phyloP scores from a whole-genome alignment of 805 yeast species.

The Cyberlindnera petersonii region DNA sequence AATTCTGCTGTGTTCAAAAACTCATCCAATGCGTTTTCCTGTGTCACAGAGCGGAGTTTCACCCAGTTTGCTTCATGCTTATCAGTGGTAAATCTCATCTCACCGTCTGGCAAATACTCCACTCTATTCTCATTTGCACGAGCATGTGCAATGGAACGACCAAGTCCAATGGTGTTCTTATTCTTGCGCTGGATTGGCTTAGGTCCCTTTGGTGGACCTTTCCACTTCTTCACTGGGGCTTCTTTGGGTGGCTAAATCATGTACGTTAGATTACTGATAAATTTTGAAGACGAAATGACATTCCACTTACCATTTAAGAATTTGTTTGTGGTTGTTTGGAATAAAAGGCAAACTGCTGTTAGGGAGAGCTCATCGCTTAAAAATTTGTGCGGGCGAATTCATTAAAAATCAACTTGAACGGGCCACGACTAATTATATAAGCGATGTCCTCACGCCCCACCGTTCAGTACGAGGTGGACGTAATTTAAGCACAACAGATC shows the following conservation, averaged over 20 bases:
- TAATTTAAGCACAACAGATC: too few species aligned
- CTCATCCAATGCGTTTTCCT: conserved; percentile 90
- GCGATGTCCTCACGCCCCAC: too few species aligned
- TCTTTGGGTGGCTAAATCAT: conserved; percentile 36
- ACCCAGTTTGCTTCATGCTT: conserved; percentile 87
- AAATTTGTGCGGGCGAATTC: conserved; percentile 1
- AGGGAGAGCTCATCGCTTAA: conserved; percentile 9
- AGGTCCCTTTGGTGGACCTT: conserved; percentile 81
- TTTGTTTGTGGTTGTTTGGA: background rate
- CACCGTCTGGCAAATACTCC: conserved; percentile 78
- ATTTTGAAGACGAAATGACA: background rate
- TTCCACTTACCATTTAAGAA: background rate
- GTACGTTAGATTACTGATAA: background rate
- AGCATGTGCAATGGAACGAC: conserved; percentile 75
- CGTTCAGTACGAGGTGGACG: too few species aligned
- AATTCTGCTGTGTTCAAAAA: conserved; percentile 92
- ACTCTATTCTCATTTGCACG: conserved; percentile 66
- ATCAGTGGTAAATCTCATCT: conserved; percentile 81
- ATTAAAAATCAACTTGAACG: background rate
- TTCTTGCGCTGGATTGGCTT: conserved; percentile 83
- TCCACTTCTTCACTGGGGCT: conserved; percentile 64
- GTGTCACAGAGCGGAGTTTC: conserved; percentile 88
- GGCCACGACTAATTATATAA: conserved; percentile 3
- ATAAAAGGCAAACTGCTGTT: too few species aligned
- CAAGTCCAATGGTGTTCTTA: conserved; percentile 80